Conservation (phyloP, 441 rosid species). For the Viola pubescens region DNA sequence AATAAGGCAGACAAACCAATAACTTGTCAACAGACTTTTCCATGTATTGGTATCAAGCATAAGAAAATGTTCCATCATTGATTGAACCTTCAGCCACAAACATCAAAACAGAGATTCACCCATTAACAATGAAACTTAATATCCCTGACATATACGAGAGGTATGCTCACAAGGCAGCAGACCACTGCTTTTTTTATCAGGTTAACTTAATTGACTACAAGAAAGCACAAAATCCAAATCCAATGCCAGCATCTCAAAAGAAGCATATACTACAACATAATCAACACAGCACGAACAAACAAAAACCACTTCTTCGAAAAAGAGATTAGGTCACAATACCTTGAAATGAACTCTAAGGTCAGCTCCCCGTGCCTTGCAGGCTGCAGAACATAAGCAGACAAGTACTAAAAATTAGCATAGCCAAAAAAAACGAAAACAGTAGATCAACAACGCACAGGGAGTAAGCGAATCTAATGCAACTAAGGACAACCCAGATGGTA, state of each 20-base stretch:
- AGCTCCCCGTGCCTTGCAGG: conserved; percentile 69
- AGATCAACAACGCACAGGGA: not conserved
- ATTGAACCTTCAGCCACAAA: conserved; percentile 24
- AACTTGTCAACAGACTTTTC: too few relatives aligned
- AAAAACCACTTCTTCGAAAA: not conserved
- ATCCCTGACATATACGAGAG: conserved; percentile 66
- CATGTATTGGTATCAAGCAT: too few relatives aligned
- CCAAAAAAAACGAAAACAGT: not conserved
- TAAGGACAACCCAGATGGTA: too few relatives aligned
- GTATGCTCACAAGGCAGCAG: conserved; percentile 38
- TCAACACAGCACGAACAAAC: not conserved
- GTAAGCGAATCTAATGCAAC: not conserved
- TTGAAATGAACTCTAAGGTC: conserved; percentile 73
- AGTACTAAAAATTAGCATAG: not conserved
- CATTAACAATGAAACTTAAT: conserved; percentile 40
- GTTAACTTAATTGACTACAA: conserved; percentile 10
- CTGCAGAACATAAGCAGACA: conserved; percentile 24
- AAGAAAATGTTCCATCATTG: conserved; percentile 14
- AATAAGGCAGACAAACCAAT: not conserved
- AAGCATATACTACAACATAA: not conserved
- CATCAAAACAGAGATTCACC: conserved; percentile 37
- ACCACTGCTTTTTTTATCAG: conserved; percentile 55
- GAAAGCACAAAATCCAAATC: not conserved
- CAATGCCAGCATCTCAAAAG: not conserved
- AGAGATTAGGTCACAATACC: conserved; percentile 23